phyloP scores from a whole-genome alignment of 2,329 filamentous ascomycete genomes.

The Chaetoscypha palmicola region DNA sequence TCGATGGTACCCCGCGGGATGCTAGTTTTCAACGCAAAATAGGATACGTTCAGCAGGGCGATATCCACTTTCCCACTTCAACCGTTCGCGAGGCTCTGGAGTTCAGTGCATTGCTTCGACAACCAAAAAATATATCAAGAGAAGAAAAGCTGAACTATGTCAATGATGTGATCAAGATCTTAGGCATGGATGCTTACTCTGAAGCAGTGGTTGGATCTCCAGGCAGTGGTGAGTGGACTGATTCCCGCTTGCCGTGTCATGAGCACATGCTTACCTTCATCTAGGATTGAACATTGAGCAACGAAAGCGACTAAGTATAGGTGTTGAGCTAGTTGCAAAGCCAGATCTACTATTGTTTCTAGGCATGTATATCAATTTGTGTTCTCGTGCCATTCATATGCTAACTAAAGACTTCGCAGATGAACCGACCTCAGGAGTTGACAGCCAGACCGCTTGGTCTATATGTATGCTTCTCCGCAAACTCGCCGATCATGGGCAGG shows the following conservation, averaged over 20 bases:
- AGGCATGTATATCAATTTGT: background rate
- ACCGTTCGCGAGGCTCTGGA: constrained; percentile 81
- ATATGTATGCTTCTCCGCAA: constrained; percentile 78
- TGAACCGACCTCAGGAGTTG: constrained; percentile 31
- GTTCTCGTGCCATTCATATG: background rate
- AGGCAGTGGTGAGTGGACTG: constrained; percentile 45
- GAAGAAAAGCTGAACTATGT: constrained; percentile 79
- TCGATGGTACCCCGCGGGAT: constrained; percentile 58
- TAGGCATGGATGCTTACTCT: constrained; percentile 82
- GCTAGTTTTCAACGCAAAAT: constrained; percentile 82
- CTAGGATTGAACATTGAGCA: constrained; percentile 55
- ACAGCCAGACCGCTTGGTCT: constrained; percentile 49
- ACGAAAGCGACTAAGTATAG: constrained; percentile 75
- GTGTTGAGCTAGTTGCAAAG: constrained; percentile 86
- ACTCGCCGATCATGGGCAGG: constrained; percentile 76
- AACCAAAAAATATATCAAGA: constrained; percentile 62
- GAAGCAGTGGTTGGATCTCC: constrained; percentile 88
- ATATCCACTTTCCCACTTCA: constrained; percentile 73
- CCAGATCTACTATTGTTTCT: constrained; percentile 82
- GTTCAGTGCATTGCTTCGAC: constrained; percentile 78
- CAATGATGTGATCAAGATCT: constrained; percentile 61
- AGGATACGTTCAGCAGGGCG: constrained; percentile 88
- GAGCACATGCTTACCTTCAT: background rate
- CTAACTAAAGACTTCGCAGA: constrained; percentile 38
- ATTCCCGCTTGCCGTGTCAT: background rate